Evolutionary conservation across 768 basidiomycete species (phyloP).

Genomic region (Tricholoma sp.): DNA sequence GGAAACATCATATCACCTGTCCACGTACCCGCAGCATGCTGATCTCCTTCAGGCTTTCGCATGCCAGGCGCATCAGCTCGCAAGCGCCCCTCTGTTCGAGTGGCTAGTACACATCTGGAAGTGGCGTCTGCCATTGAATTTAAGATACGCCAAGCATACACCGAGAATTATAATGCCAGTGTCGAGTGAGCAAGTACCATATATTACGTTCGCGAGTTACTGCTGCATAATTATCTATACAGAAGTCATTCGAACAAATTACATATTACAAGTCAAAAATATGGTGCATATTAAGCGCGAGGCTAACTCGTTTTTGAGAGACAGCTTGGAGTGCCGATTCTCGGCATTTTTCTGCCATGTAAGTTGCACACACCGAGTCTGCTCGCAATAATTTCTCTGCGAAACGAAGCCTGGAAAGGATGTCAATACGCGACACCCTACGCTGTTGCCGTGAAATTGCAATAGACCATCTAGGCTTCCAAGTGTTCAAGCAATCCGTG

Average conservation of each 20-base stretch:
- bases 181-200: too few relatives aligned
- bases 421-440: neutral
- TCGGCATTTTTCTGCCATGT: neutral
- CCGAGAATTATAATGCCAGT: too few relatives aligned
- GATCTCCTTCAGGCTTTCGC: neutral
- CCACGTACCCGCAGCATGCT: neutral
- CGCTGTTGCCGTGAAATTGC: neutral
- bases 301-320: neutral
- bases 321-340: neutral
- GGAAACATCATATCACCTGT: neutral
- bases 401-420: neutral
- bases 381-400: neutral
- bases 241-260: too few relatives aligned
- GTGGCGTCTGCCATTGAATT: too few relatives aligned
- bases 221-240: too few relatives aligned
- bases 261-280: neutral
- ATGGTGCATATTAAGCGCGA: constrained; percentile 2
- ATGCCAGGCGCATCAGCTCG: too few relatives aligned
- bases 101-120: too few relatives aligned
- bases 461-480: neutral
- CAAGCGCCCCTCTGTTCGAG: too few relatives aligned
- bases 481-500: neutral
- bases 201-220: too few relatives aligned
- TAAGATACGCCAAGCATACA: too few relatives aligned
- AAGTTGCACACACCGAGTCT: neutral